Base-by-base conservation (phyloP, 2,329 filamentous ascomycete genomes). In the Coniochaeta sp. region DNA sequence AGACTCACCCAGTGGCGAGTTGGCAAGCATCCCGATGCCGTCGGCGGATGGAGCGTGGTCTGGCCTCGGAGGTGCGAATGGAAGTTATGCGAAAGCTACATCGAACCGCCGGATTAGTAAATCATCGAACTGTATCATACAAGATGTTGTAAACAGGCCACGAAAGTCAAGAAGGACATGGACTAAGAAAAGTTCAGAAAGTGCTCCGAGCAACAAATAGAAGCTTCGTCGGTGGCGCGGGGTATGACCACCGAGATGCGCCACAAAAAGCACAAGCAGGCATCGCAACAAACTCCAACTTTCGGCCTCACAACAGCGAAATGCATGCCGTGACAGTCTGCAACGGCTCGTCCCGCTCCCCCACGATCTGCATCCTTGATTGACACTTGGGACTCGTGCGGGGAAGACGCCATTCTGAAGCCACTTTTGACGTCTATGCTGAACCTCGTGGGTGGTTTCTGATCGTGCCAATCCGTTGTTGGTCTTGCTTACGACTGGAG, bases 241-340 rank as follows among this genome's bases (percentile, higher is more conserved):
- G 47, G 24, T 52, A 9, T 24, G 7, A 52, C 26, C 54, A 57
- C 54, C 54, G 54, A 57, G 34, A 19, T 14, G n/a, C 16, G 6
- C 31, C 54, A 6, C 50, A 4, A 19, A 34, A 55, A 26, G 7
- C 50, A 28, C 50, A 28, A 55, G 12, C 26, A 16, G 7, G n/a
- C 50, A 55, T 33, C 50, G 19, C 22, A 31, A 38, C 22, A 52
- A n/a, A 52, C 47, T 31, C 24, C 24, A 26, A n/a, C 8, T 2
- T 38, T 57, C 54, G 54, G 54, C 34, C 31, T 57, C 47, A 24
- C 54, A 57, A 57, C 54, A 57, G 54, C 54, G 54, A 57, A 57
- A 57, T 57, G 54, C 54, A 57, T 57, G 16, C 54, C 31, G 24
- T 17, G 47, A 52, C 14, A 52, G 47, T n/a, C 22, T 31, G 14